These are phyloP conservation scores for Dalbergia cultrata DNA, from an alignment of 306 rosid genomes.

Conservation along the genomic window DNA sequence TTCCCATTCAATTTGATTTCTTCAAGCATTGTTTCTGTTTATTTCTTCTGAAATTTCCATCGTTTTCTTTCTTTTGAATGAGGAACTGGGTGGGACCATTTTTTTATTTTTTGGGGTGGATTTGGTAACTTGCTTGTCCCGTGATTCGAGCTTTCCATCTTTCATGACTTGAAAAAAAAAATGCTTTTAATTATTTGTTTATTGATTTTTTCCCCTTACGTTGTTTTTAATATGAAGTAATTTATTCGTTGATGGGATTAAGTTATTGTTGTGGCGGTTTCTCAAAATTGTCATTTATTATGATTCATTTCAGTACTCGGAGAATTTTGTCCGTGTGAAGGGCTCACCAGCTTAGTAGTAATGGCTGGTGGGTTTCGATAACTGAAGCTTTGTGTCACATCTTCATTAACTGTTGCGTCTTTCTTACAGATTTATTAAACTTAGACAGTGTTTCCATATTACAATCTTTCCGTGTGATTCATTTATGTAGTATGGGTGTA, in stretches of 20 bases:
- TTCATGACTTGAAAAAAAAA: neutral
- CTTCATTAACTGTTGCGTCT: neutral
- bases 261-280: neutral
- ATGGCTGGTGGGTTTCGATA: neutral
- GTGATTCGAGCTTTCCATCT: neutral
- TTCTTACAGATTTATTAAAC: slow-evolving; percentile 17
- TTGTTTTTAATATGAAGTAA: neutral
- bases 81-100: neutral
- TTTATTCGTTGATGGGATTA: neutral
- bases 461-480: slow-evolving; percentile 5
- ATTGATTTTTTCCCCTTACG: neutral
- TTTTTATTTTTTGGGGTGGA: neutral
- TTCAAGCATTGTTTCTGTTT: neutral
- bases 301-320: neutral
- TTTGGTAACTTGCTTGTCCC: neutral
- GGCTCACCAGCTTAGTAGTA: neutral
- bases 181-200: neutral
- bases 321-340: neutral
- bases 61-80: neutral
- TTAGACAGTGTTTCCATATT: neutral
- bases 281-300: slow-evolving; percentile 3
- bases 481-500: neutral
- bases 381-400: neutral
- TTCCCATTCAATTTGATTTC: neutral
- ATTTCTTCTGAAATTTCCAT: neutral